Conservation (phyloP, 805 yeast genomes). For the Hanseniaspora guilliermondii region DNA sequence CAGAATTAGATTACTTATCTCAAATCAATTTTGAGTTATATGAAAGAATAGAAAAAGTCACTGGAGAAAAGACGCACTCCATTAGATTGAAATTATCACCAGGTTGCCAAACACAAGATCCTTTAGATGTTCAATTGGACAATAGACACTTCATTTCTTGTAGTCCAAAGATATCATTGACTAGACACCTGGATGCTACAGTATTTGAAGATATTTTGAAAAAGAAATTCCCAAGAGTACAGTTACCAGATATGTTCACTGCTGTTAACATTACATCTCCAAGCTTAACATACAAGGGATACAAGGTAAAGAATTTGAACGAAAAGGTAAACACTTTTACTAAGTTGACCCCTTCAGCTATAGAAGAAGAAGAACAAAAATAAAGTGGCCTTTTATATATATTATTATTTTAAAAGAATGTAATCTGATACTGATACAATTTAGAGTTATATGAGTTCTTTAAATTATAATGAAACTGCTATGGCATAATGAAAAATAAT, state of each 20-base stretch:
- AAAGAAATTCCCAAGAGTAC: slow-evolving; percentile 73
- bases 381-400: slow-evolving; percentile 1
- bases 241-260: slow-evolving; percentile 79
- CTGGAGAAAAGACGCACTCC: slow-evolving; percentile 70
- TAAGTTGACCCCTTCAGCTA: slow-evolving; percentile 9
- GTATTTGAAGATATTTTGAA: slow-evolving; percentile 69
- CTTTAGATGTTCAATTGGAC: slow-evolving; percentile 90
- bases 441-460: not conserved
- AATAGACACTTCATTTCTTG: slow-evolving; percentile 94
- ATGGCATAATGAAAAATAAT: not conserved
- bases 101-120: slow-evolving; percentile 97
- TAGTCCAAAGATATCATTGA: slow-evolving; percentile 77
- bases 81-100: slow-evolving; percentile 87
- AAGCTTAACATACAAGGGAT: slow-evolving; percentile 23
- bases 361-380: slow-evolving; percentile 6
- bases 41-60: slow-evolving; percentile 55
- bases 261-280: slow-evolving; percentile 81
- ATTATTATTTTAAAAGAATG: not conserved
- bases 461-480: not conserved
- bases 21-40: slow-evolving; percentile 89
- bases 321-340: not conserved
- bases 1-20: slow-evolving; percentile 89
- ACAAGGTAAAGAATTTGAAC: not conserved
- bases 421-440: slow-evolving; percentile 12
- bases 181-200: slow-evolving; percentile 87